Conservation (phyloP, 192 early-diverging fungal genomes). For the Coemansia sp. region DNA sequence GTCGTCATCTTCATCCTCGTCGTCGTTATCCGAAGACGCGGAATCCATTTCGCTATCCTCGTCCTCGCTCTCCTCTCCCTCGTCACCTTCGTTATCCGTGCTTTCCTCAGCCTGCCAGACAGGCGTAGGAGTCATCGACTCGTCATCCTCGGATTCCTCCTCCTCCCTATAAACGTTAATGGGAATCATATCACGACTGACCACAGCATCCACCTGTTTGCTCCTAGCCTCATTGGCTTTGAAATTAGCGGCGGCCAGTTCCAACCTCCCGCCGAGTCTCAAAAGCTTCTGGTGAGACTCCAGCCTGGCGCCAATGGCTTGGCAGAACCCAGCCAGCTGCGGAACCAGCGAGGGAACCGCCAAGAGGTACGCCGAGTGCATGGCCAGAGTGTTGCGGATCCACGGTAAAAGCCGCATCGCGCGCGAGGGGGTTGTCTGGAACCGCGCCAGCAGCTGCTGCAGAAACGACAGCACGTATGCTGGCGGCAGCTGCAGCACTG, state of each 20-base stretch:
- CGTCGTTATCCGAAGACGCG: neutral
- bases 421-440: slow-evolving; percentile 23
- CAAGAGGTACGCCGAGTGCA: slow-evolving; percentile 40
- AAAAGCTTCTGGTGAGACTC: slow-evolving; percentile 32
- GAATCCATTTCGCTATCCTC: neutral
- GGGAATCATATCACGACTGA: slow-evolving; percentile 14
- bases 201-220: neutral
- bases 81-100: slow-evolving; percentile 25
- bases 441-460: slow-evolving; percentile 48
- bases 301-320: slow-evolving; percentile 28
- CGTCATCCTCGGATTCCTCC: slow-evolving; percentile 4
- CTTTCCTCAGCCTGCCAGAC: slow-evolving; percentile 47
- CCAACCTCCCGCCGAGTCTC: slow-evolving; percentile 37
- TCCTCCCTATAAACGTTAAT: slow-evolving; percentile 33
- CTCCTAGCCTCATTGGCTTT: neutral
- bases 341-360: slow-evolving; percentile 38
- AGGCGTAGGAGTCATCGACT: slow-evolving; percentile 13
- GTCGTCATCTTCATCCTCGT: slow-evolving; percentile 2
- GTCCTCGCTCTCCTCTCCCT: slow-evolving; percentile 11
- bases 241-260: slow-evolving; percentile 16
- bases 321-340: slow-evolving; percentile 45
- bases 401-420: slow-evolving; percentile 38
- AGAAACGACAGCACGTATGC: slow-evolving; percentile 40
- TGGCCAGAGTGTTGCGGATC: slow-evolving; percentile 28
- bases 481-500: slow-evolving; percentile 24